Percentiles rank a stretch among this genome's conserved stretches.
These are phyloP conservation scores for Gymnopilus junonius DNA, from an alignment of 768 basidiomycete genomes.

Conservation along the genomic window DNA sequence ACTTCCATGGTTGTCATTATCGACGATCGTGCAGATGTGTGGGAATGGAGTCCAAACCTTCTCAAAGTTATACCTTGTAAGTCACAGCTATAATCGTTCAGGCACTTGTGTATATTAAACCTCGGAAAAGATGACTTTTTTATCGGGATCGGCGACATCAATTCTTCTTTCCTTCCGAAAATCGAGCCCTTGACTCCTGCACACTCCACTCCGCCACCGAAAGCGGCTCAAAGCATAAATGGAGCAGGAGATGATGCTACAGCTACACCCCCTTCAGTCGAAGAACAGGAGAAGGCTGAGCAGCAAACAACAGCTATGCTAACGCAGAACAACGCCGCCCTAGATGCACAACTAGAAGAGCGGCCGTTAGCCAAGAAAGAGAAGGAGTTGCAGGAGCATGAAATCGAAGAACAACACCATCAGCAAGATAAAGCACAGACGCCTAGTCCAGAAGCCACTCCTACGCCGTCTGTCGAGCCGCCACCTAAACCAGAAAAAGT, in stretches of 20 bases:
- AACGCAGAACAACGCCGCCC: conserved; percentile 70
- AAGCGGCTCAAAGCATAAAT: conserved; percentile 17
- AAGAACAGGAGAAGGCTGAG: conserved; percentile 45
- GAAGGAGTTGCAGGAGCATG: conserved; percentile 67
- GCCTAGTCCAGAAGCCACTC: conserved; percentile 13
- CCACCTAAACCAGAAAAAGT: conserved; percentile 46
- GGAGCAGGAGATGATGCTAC: conserved; percentile 1
- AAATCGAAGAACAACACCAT: conserved; percentile 30
- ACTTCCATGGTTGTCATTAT: conserved; percentile 99
- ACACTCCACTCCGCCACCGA: conserved; percentile 26
- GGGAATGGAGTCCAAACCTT: conserved; percentile 97
- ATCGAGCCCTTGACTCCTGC: conserved; percentile 55
- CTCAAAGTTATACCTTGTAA: conserved; percentile 96
- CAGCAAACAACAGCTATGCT: conserved; percentile 58
- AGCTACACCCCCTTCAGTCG: conserved; percentile 13
- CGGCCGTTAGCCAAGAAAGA: conserved; percentile 89
- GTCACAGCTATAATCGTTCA: conserved; percentile 16
- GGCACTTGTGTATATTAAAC: conserved; percentile 17
- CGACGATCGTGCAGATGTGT: conserved; percentile 97
- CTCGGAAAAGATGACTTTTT: conserved; percentile 87
- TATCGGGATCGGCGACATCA: conserved; percentile 97
- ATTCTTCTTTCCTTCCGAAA: conserved; percentile 91
- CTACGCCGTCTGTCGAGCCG: conserved; percentile 7
- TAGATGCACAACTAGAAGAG: conserved; percentile 86
- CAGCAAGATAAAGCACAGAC: conserved; percentile 16